These are phyloP conservation scores for Canariomyces notabilis DNA, from an alignment of 2,329 filamentous ascomycete species.

Conservation along the genomic window DNA sequence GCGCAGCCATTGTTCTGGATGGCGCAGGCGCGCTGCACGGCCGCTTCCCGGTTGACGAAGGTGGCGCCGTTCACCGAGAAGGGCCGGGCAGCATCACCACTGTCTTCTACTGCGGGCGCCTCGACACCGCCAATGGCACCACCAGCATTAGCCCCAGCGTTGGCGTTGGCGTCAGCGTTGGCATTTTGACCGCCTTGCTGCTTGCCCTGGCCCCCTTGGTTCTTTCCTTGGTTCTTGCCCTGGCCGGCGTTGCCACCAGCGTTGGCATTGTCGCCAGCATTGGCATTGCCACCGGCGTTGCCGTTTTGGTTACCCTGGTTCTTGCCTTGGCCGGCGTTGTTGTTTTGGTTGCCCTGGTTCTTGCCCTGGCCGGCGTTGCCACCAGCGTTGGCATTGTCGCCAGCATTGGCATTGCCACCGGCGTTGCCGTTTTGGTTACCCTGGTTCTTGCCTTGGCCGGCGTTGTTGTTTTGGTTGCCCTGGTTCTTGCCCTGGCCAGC, in stretches of 20 bases:
- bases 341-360: neutral
- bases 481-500: constrained; percentile 6
- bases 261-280: constrained; percentile 3
- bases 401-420: constrained; percentile 6
- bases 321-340: neutral
- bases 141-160: constrained; percentile 22
- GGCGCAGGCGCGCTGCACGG: constrained; percentile 56
- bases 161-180: constrained; percentile 7
- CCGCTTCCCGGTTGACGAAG: constrained; percentile 52
- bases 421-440: constrained; percentile 32
- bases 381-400: constrained; percentile 2
- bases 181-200: constrained; percentile 5
- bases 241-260: constrained; percentile 7
- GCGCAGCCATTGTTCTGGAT: constrained; percentile 59
- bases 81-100: constrained; percentile 45
- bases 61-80: constrained; percentile 53
- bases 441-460: neutral
- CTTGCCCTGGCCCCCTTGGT: constrained; percentile 12
- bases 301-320: constrained; percentile 7
- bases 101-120: constrained; percentile 46
- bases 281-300: constrained; percentile 6
- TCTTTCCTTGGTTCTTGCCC: constrained; percentile 9
- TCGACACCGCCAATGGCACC: constrained; percentile 48
- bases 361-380: neutral
- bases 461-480: neutral